Conservation (phyloP, 2,329 filamentous ascomycete species). For the Epichloe amarillans region DNA sequence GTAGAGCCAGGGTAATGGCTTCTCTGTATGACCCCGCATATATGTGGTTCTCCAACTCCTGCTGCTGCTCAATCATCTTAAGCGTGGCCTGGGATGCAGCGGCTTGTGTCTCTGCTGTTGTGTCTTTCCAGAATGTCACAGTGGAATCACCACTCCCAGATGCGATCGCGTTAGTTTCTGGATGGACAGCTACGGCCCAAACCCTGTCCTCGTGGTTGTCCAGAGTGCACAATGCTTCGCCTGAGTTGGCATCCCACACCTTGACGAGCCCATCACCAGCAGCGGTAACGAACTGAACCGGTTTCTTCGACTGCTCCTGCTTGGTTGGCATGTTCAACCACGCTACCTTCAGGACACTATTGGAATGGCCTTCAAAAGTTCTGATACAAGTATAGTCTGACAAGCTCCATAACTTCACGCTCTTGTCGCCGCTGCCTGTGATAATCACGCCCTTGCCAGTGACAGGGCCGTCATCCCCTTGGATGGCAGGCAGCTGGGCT, state of each 20-base stretch:
- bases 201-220: constrained; percentile 96
- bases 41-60: constrained; percentile 87
- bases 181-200: constrained; percentile 72
- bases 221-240: constrained; percentile 76
- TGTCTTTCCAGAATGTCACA: constrained; percentile 92
- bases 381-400: constrained; percentile 83
- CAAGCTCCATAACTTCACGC: constrained; percentile 87
- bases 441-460: constrained; percentile 71
- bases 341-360: constrained; percentile 84
- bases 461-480: constrained; percentile 57
- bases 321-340: constrained; percentile 55
- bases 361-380: constrained; percentile 92
- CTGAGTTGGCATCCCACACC: constrained; percentile 80
- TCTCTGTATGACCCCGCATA: constrained; percentile 78
- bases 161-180: constrained; percentile 57
- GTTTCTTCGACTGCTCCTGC: constrained; percentile 40
- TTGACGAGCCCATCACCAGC: constrained; percentile 93
- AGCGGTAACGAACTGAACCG: constrained; percentile 67
- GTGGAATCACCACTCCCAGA: constrained; percentile 89
- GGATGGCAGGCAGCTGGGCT: constrained; percentile 57
- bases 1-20: constrained; percentile 80
- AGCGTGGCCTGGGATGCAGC: constrained; percentile 61
- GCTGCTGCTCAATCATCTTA: constrained; percentile 81
- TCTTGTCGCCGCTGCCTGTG: constrained; percentile 92
- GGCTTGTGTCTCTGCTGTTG: constrained; percentile 65